These are phyloP conservation scores for Backusella macrospora DNA, from an alignment of 192 early-diverging fungal species.

Conservation along the genomic window DNA sequence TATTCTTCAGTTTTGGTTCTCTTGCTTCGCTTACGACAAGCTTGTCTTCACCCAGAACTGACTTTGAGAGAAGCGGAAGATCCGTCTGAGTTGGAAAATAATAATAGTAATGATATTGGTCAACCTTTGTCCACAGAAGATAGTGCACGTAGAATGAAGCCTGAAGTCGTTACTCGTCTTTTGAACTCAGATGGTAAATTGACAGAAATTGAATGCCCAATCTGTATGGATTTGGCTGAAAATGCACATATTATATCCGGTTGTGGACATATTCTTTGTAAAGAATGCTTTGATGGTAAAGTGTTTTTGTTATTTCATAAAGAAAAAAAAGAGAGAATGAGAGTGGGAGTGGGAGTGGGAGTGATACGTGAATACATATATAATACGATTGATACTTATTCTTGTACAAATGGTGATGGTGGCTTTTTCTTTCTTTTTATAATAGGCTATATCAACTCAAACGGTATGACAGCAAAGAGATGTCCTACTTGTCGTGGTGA, in stretches of 20 bases:
- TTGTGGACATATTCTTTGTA: slow-evolving; percentile 50
- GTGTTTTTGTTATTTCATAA: neutral
- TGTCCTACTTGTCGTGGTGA: slow-evolving; percentile 35
- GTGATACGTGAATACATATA: neutral
- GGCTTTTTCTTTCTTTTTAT: neutral
- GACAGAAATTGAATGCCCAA: slow-evolving; percentile 36
- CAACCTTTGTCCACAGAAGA: neutral
- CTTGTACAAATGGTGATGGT: too few species aligned
- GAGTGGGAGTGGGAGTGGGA: too few species aligned
- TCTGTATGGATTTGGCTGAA: slow-evolving; percentile 42
- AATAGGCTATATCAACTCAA: slow-evolving; percentile 2
- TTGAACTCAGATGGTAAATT: neutral
- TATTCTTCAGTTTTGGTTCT: slow-evolving; percentile 55
- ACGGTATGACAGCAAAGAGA: neutral
- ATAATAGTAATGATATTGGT: too few species aligned
- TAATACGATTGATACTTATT: neutral
- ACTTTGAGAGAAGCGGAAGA: slow-evolving; percentile 22
- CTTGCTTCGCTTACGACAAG: slow-evolving; percentile 54
- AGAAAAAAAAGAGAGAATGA: neutral
- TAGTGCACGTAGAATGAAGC: neutral
- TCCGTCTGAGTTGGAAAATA: neutral
- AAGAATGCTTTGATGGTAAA: slow-evolving; percentile 47
- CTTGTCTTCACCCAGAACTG: slow-evolving; percentile 53
- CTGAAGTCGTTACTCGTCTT: neutral
- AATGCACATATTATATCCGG: slow-evolving; percentile 30